Base-by-base conservation (phyloP, 164 flowering plant species). In the Magnolia changhungtana region DNA sequence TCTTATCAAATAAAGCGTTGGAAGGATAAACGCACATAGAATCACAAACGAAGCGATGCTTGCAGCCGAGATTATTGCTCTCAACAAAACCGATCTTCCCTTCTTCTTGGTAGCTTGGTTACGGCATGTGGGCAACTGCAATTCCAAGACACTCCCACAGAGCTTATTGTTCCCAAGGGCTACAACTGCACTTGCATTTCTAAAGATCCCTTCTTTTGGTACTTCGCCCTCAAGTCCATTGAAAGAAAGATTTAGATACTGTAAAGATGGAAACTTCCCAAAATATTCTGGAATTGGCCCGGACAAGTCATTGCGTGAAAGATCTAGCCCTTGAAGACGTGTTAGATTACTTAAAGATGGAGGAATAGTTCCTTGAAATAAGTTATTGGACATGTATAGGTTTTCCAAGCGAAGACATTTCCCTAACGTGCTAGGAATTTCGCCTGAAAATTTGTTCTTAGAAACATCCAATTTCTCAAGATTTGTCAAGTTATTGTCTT, bases 351-450 rank as follows among this genome's bases (percentile, higher is more conserved):
- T 63, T 1, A 77, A 29, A n/a, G 73, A 49, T 2, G 13, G 1
- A 55, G 85, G 85, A 73, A 87, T 82, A 1, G 2, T 14, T 50
- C 86, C 86, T 20, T 65, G 50, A 21, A 87, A 78, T 5, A 24
- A 70, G 65, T 87, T 87, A 0, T 77, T 77, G 0, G 23, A 20
- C 67, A 87, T 3, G 37, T 61, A 2, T 0, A 87, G 78, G 0
- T 1, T 0, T 49, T 75, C 74, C 11, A 84, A 55, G 51, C 63
- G 70, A 21, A 63, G 1, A 68, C 87, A 86, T 20, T 75, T 72
- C 8, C 77, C 82, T 14, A 86, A 31, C 0, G 37, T 63, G 13
- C 55, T 24, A 0, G 86, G 84, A 71, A 85, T 82, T 63, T 59
- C 67, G 18, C 84, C 85, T 0, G 84, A 82, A 5, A 85, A 72